Evolutionary conservation across 768 basidiomycete genomes (phyloP), one percentile per base, ranked within the genome.

Genomic region (Pulveroboletus sp.): DNA sequence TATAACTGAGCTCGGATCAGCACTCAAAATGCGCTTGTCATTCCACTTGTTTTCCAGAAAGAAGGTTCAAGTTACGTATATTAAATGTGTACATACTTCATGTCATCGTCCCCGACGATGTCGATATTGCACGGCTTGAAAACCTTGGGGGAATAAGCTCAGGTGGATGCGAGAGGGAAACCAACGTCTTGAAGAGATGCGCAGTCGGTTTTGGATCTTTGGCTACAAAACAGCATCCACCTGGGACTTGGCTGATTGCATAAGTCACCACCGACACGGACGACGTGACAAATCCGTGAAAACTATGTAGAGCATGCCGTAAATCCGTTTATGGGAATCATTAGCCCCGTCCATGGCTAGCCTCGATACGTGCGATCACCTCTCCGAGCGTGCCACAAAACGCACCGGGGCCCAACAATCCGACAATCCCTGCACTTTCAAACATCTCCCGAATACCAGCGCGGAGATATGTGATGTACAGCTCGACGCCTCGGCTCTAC

Each of bases 391-490:
- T 75, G 48, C 70, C 68, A 48, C 70, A 74, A 57, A 79, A 74
- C 6, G 70, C 68, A 21, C 71, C 68, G n/a, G 68, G 64, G 24
- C 78, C 78, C 8, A 78, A 62, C 36, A 78, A 56, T 37, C 57
- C 53, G 12, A 72, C 65, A 30, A 78, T 68, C 3, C 78, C 77
- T 10, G 73, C 78, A 10, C 66, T 66, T 49, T 73, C 72, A 49
- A 78, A 78, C 55, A 65, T 57, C 24, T 57, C 50, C 18, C 67
- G 69, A 31, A 76, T 69, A 0, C 52, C 52, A 2, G 59, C 37
- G 32, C 73, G 74, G 33, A 78, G 66, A 41, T 78, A 77, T 15
- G 77, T 73, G 56, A 78, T 69, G 55, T 73, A 78, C 28, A 78
- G 56, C 12, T 50, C 62, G 12, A 78, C 77, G 3, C 65, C 75